Percentiles rank a stretch among this genome's conserved stretches.
Conservation (phyloP, 345 rosid genomes). For the Salix suchowensis region DNA sequence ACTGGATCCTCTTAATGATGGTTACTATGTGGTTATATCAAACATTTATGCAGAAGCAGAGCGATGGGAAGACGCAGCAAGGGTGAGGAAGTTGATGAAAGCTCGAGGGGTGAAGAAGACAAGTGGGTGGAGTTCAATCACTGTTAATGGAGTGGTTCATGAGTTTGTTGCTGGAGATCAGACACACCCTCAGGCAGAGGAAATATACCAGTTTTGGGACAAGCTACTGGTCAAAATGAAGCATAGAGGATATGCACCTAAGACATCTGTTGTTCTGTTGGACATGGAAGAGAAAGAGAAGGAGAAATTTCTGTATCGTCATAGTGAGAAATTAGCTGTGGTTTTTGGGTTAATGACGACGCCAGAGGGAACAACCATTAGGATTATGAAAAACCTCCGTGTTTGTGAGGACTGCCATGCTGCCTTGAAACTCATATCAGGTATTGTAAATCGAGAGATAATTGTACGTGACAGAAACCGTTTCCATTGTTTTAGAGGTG, state of each 20-base stretch:
- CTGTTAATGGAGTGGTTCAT: conserved; percentile 9
- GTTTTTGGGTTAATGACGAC: conserved; percentile 17
- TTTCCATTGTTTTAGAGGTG: not conserved
- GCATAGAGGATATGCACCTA: not conserved
- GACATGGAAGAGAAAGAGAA: conserved; percentile 16
- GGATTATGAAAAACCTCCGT: conserved; percentile 15
- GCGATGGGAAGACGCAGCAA: conserved; percentile 29
- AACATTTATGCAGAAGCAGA: conserved; percentile 35
- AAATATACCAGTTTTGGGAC: conserved; percentile 3
- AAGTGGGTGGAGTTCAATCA: conserved; percentile 25
- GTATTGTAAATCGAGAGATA: conserved; percentile 4
- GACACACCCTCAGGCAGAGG: conserved; percentile 6
- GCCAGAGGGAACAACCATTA: not conserved
- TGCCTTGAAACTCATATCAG: conserved; percentile 10
- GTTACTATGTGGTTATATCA: conserved; percentile 25
- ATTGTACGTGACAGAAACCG: conserved; percentile 14
- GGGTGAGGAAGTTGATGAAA: conserved; percentile 26
- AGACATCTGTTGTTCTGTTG: conserved; percentile 9
- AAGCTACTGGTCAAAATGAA: conserved; percentile 3
- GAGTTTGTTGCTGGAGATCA: conserved; percentile 17
- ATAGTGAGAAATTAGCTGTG: conserved; percentile 18
- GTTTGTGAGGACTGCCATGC: conserved; percentile 19
- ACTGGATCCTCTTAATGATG: conserved; percentile 7
- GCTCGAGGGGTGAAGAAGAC: conserved; percentile 24
- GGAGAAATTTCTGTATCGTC: conserved; percentile 3